Base-by-base conservation (phyloP, 495 filamentous ascomycete species). In the Sabuloglossum arenarium region DNA sequence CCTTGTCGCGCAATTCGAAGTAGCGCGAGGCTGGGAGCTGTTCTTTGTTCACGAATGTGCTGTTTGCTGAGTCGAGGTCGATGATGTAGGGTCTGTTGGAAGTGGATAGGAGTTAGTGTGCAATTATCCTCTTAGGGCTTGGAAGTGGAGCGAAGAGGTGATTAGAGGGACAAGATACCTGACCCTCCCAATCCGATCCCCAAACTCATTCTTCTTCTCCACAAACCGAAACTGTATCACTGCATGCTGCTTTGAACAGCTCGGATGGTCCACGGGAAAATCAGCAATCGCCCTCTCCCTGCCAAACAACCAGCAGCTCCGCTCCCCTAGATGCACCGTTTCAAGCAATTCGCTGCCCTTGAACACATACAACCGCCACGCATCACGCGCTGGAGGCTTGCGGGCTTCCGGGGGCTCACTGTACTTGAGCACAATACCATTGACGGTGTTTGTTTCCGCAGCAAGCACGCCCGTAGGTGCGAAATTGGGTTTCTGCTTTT, bases 311-410 rank as follows among this genome's bases (percentile, higher is more conserved):
- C 91, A 99, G 68, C 88, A 94, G 60, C 81, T 88, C 28, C 84
- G 81, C 37, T 71, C 69, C 54, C 75, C 70, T 19, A 99, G 73
- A 46, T 86, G 78, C 23, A 95, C 74, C 8, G 85, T 89, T 56
- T 90, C 84, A 31, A 95, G 62, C 8, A 91, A 70, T 53, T 89
- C 84, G 28, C 75, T 61, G 12, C 81, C 84, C 64, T 95, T 95
- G 77, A 99, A 99, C 19, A 94, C 78, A 64, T 94, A 99, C 31
- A 99, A 69, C 42, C 86, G 84, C 88, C 88, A 97, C 32, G 77
- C 70, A 60, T 87, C 78, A 49, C 81, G 81, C 0, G 81, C 62
- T 0, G 90, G 77, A 0, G 91, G 86, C 56, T 94, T 93, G 56
- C 91, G 85, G 23, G 88, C 84, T 69, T 97, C 91, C 21, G 87